These are phyloP conservation scores for Aspergillus cejpii DNA, from an alignment of 2,329 filamentous ascomycete species.

Conservation along the genomic window DNA sequence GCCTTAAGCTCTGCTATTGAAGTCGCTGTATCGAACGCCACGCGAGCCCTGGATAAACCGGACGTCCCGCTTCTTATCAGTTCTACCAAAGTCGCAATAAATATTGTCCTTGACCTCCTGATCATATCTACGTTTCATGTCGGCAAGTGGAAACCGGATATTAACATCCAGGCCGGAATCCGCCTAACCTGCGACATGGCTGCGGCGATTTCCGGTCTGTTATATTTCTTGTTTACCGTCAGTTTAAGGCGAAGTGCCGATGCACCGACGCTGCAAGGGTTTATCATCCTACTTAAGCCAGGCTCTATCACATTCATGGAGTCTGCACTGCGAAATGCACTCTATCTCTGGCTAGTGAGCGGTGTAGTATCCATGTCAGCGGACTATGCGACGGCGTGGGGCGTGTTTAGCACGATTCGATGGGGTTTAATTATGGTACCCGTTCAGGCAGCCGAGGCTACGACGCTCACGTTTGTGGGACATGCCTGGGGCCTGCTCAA, in stretches of 20 bases:
- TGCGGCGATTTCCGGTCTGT: conserved; percentile 51
- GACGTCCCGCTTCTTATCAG: conserved; percentile 64
- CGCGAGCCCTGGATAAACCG: conserved; percentile 60
- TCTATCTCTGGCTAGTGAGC: conserved; percentile 65
- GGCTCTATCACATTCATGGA: conserved; percentile 56
- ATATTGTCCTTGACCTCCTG: conserved; percentile 61
- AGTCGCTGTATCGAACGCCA: conserved; percentile 54
- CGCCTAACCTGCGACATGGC: conserved; percentile 55
- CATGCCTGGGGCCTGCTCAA: conserved; percentile 56
- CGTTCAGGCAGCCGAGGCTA: conserved; percentile 60
- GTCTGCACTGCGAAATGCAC: conserved; percentile 59
- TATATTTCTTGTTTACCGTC: conserved; percentile 51
- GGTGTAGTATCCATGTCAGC: conserved; percentile 58
- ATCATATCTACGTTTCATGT: conserved; percentile 62
- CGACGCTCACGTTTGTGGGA: conserved; percentile 58
- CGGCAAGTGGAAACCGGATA: conserved; percentile 46
- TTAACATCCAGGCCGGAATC: conserved; percentile 60
- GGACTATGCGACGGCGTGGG: conserved; percentile 65
- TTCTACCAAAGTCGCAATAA: conserved; percentile 56
- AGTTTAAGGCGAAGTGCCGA: too few relatives aligned
- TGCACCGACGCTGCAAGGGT: conserved; percentile 22
- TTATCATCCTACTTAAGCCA: conserved; percentile 51
- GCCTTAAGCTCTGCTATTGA: conserved; percentile 58
- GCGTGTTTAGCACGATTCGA: conserved; percentile 65
- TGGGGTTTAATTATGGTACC: conserved; percentile 72